A percentile compares a stretch with the other conserved stretches of the same genome.
phyloP scores from a whole-genome alignment of 2,329 filamentous ascomycete species.

The Zasmidium angulare region DNA sequence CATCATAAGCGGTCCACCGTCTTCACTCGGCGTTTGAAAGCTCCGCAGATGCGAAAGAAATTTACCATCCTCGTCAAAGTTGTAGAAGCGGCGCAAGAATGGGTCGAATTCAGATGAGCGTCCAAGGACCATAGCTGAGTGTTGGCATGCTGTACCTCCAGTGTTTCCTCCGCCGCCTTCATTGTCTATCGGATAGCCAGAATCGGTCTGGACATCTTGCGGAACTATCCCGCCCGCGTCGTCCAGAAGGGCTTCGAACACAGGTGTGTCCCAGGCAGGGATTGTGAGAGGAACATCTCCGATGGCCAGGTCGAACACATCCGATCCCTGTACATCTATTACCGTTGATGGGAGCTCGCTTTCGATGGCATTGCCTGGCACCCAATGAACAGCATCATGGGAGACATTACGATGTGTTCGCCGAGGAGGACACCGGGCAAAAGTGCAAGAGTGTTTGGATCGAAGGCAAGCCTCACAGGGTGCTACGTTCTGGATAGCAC shows the following conservation, averaged over 20 bases:
- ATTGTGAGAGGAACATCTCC: neutral
- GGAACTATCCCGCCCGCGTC: neutral
- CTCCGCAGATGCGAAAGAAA: neutral
- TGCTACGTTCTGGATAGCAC: neutral
- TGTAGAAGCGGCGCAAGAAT: neutral
- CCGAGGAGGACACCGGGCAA: neutral
- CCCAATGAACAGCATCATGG: neutral
- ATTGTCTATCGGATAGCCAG: too few species aligned
- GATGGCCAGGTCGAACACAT: neutral
- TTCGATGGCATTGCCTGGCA: too few species aligned
- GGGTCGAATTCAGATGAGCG: neutral
- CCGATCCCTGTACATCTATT: neutral
- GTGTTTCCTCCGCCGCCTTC: too few species aligned
- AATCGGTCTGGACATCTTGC: neutral
- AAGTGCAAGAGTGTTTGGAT: neutral
- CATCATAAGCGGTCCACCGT: neutral
- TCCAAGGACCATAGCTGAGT: neutral
- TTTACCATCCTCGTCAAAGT: neutral
- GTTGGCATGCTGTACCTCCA: too few species aligned
- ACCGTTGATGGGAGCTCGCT: too few species aligned
- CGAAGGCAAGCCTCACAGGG: neutral
- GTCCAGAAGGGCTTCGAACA: neutral
- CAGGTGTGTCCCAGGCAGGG: neutral
- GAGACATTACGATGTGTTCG: neutral
- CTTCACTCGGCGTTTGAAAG: neutral